Evolutionary conservation across 2,329 filamentous ascomycete genomes (phyloP), one percentile per base, ranked within the genome.

Genomic region (Ophiostoma sp.): DNA sequence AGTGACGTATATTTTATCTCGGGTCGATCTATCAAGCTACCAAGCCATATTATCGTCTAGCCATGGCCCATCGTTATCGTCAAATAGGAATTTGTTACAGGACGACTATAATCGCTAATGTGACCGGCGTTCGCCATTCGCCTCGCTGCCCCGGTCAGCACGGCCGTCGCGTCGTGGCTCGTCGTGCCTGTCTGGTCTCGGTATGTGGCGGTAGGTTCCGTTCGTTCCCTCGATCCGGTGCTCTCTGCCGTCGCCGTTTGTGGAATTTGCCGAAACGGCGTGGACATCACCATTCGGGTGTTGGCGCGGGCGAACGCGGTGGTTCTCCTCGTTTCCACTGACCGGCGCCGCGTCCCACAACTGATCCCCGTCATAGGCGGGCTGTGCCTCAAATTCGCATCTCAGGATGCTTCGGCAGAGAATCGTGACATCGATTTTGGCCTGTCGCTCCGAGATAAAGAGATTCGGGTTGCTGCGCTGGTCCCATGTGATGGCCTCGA

Each of bases 401-500:
- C 6, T 8, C 27, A 67, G 18, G 27, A 64, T 40, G 6, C 5
- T 12, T 5, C 62, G 66, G 5, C 38, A n/a, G 14, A 65, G 27
- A 4, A 45, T 58, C 7, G 49, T n/a, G 40, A 68, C 60, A 7
- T 65, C 66, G 7, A 40, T 65, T 41, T 68, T 68, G 62, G 62
- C 66, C 27, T 65, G 62, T n/a, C 44, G n/a, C 41, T 68, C 66
- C 2, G 45, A 64, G 3, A 67, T n/a, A 3, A 18, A 12, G 4
- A 40, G 9, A 3, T 38, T 27, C 6, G 62, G 38, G 5, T 18
- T 47, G 4, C 42, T 55, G 62, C 44, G 52, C 62, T 55, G n/a
- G 14, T 68, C 49, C 66, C 66, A 68, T 9, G 66, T 60, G 18
- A 68, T 68, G 47, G 66, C 66, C 18, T 64, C 63, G 18, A 68